These are phyloP conservation scores for Berberis thunbergii DNA, from an alignment of 164 flowering plant species.

Conservation along the genomic window DNA sequence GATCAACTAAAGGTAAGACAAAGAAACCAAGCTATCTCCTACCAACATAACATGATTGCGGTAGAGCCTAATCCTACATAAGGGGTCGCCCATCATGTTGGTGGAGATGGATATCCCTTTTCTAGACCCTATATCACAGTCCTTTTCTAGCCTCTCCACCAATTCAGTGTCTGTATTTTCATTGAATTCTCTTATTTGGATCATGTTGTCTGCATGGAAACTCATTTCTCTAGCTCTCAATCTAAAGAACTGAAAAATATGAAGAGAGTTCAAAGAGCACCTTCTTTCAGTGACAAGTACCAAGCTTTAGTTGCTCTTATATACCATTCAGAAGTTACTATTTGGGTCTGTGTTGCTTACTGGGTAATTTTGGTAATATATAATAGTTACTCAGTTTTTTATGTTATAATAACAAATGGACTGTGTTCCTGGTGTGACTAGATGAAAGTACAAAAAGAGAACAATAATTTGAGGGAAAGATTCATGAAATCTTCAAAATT, in stretches of 20 bases:
- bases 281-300: too few species aligned
- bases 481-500: too few species aligned
- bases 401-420: not conserved
- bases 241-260: too few species aligned
- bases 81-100: constrained; percentile 43
- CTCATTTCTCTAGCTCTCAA: constrained; percentile 12
- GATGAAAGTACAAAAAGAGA: too few species aligned
- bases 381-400: not conserved
- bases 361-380: not conserved
- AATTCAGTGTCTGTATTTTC: constrained; percentile 33
- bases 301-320: not conserved
- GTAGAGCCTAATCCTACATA: constrained; percentile 44
- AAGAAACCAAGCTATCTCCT: constrained; percentile 12
- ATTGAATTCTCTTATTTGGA: constrained; percentile 37
- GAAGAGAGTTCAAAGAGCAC: too few species aligned
- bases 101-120: constrained; percentile 33
- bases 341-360: not conserved
- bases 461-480: too few species aligned
- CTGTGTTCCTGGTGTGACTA: too few species aligned
- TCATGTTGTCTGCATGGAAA: constrained; percentile 12
- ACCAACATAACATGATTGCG: constrained; percentile 43
- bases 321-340: not conserved
- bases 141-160: constrained; percentile 44
- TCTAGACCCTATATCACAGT: constrained; percentile 31
- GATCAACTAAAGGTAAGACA: not conserved